These are phyloP conservation scores for Claviceps sp. DNA, from an alignment of 2,329 filamentous ascomycete species.

Conservation along the genomic window DNA sequence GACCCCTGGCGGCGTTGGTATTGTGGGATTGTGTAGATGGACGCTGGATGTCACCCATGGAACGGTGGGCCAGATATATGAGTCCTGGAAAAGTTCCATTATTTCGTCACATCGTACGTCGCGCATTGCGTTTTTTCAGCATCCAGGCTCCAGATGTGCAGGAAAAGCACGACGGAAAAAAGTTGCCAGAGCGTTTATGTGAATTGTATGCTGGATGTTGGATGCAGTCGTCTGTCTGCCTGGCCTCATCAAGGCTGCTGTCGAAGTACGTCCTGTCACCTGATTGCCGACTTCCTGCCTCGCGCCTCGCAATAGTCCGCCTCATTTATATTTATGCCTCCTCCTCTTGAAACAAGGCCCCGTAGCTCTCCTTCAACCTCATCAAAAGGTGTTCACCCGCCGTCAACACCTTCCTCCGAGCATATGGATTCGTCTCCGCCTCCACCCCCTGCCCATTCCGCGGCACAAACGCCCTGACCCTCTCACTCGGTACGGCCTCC, in stretches of 20 bases:
- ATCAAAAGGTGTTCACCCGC: constrained; percentile 51
- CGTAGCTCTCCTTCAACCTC: constrained; percentile 46
- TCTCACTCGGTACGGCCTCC: constrained; percentile 45
- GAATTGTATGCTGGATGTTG: too few species aligned
- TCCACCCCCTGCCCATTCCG: constrained; percentile 14
- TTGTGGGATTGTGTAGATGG: constrained; percentile 25
- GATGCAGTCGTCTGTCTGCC: too few species aligned
- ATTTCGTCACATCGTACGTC: too few species aligned
- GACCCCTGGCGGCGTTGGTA: constrained; percentile 32
- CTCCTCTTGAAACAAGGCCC: constrained; percentile 35
- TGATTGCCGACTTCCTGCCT: too few species aligned
- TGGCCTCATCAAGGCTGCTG: too few species aligned
- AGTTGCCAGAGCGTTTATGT: too few species aligned
- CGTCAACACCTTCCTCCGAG: constrained; percentile 43
- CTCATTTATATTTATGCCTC: not conserved
- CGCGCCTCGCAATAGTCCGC: not conserved
- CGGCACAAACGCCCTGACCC: constrained; percentile 31
- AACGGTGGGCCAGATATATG: too few species aligned
- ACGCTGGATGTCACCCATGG: not conserved
- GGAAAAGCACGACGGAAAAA: too few species aligned
- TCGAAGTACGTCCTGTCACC: too few species aligned
- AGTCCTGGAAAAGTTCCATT: too few species aligned
- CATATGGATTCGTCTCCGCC: constrained; percentile 30
- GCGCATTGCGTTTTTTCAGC: too few species aligned
- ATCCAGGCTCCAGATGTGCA: too few species aligned